Conservation (phyloP, 352 stramenopile species). For the Phytophthora brassicae region DNA sequence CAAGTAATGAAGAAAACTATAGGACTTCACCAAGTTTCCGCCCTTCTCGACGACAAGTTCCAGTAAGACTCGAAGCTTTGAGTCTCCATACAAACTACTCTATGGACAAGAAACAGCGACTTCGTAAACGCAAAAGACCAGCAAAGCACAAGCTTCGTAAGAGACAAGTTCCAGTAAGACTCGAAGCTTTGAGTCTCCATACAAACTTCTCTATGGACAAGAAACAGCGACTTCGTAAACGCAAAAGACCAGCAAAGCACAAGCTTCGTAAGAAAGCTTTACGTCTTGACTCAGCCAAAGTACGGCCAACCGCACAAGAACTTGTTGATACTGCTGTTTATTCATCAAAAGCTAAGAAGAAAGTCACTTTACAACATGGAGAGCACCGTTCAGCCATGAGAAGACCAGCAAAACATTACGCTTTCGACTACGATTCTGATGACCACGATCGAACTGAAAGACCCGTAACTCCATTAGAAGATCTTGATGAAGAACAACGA, state of each 20-base stretch:
- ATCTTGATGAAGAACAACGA: conserved; percentile 52
- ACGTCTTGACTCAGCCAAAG: conserved; percentile 44
- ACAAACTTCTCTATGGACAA: conserved; percentile 1
- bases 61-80: conserved; percentile 48
- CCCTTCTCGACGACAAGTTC: conserved; percentile 12
- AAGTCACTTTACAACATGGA: conserved; percentile 8
- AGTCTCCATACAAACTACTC: conserved; percentile 13
- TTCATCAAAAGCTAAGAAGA: conserved; percentile 22
- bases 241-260: conserved; percentile 16
- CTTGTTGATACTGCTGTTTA: conserved; percentile 19
- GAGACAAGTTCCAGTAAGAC: conserved; percentile 40
- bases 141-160: conserved; percentile 34
- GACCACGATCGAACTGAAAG: conserved; percentile 8
- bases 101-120: conserved; percentile 2
- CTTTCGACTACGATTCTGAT: conserved; percentile 42
- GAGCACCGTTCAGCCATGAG: conserved; percentile 2
- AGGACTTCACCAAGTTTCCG: not conserved
- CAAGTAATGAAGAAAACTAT: conserved; percentile 26
- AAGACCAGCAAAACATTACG: conserved; percentile 27
- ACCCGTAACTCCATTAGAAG: conserved; percentile 28
- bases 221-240: conserved; percentile 12
- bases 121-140: conserved; percentile 15
- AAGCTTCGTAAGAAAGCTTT: conserved; percentile 46
- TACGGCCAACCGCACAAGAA: conserved; percentile 30
- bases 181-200: conserved; percentile 47